Base-by-base conservation (phyloP, 1,284 basidiomycete species). In the Amylostereum areolatum region DNA sequence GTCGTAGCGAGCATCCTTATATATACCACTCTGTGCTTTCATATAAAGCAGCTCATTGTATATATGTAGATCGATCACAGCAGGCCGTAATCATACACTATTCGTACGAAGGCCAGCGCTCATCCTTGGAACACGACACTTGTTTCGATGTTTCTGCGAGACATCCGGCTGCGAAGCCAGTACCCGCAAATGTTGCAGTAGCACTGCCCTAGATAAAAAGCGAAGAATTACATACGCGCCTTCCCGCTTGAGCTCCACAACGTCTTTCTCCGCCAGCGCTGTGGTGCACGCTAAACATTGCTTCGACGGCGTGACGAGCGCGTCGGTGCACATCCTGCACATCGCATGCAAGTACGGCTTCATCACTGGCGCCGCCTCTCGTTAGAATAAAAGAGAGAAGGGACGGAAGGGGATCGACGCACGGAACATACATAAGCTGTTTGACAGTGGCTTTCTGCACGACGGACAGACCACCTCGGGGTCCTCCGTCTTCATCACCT, bases 91-190 rank as follows among this genome's bases (percentile, higher is more conserved):
- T n/a, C n/a, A n/a, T n/a, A n/a, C n/a, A n/a, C n/a, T n/a, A n/a
- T n/a, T n/a, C n/a, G n/a, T n/a, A n/a, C n/a, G n/a, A n/a, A n/a
- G n/a, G n/a, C n/a, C n/a, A n/a, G n/a, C n/a, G 24, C 27, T 48
- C 47, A 90, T 44, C 87, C 88, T 61, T 91, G 89, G 68, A 91
- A 91, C 1, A 87, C 82, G 25, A 87, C 67, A 1, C 88, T 88
- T 31, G 71, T 64, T 79, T 89, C 31, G 77, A 80, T 0, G 86
- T 85, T 66, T 92, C 89, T n/a, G 92, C 89, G 52, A 92, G 66
- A n/a, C 92, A 92, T 24, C 92, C 92, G 32, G 89, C 89, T 5
- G 92, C 91, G 60, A 88, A 94, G 0, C 92, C 92, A 4, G 92
- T 95, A 24, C 90, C 89, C 90, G 47, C 47, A 42, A n/a, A 28